A percentile compares a stretch with the other conserved stretches of the same genome.
Conservation (phyloP, 306 rosid species). For the Ochetophila trinervis region DNA sequence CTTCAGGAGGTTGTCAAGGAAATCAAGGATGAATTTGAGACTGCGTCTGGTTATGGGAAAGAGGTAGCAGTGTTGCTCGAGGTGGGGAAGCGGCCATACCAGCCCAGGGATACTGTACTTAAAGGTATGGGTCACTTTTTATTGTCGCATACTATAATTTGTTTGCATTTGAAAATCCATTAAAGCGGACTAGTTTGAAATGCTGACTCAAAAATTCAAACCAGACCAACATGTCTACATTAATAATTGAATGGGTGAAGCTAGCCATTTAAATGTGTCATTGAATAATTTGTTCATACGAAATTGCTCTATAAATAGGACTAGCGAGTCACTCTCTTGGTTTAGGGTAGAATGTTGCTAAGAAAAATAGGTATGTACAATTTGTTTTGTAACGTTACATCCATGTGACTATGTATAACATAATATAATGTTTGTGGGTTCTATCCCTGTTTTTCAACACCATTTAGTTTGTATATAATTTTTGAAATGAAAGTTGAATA, state of each 20-base stretch:
- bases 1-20: constrained; percentile 82
- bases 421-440: no score
- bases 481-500: no score
- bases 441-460: no score
- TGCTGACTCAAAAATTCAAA: neutral
- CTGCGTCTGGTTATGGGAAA: constrained; percentile 71
- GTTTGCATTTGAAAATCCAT: neutral
- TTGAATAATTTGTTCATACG: neutral
- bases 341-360: no score
- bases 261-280: neutral
- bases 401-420: no score
- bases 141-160: neutral
- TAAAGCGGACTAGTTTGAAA: neutral
- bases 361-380: no score
- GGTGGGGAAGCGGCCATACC: constrained; percentile 82
- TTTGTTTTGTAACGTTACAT: no score
- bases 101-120: constrained; percentile 48
- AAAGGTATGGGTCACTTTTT: constrained; percentile 48
- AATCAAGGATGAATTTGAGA: constrained; percentile 79
- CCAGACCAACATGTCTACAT: neutral
- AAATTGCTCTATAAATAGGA: neutral
- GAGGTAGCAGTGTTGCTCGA: constrained; percentile 92
- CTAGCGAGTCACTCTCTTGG: no score
- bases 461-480: no score
- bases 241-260: neutral